Evolutionary conservation across 148 eudicot species (phyloP), one percentile per base, ranked within the genome.

Genomic region (Persicaria maculosa): DNA sequence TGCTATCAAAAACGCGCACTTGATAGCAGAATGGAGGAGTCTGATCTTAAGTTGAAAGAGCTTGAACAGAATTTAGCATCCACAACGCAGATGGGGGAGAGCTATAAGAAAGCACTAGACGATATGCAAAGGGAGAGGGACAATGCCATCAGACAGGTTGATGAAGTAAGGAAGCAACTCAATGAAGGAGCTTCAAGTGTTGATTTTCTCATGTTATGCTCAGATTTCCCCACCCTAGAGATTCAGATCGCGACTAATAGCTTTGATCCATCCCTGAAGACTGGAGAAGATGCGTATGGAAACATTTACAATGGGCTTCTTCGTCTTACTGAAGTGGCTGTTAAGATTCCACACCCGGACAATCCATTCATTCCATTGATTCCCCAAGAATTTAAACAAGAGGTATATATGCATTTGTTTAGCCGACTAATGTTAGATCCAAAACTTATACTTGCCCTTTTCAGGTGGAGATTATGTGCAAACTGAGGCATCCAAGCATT

Each of bases 261-360:
- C 68, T 92, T 92, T 72, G 84, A 89, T 76, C 81, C 74, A 58
- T 85, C 86, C 50, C 77, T 84, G 82, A 92, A 87, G 84, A 87
- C 90, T 44, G 91, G 92, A 59, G 93, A 92, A 86, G 96, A 95
- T 52, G 92, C 92, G 47, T 88, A 88, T 78, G 97, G 92, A 20
- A 86, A 70, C 80, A 85, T 88, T 54, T 95, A 86, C 73, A 82
- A 69, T 82, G 96, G 91, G 46, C n/a, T 76, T 25, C 79, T 95
- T 44, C 85, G 85, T 50, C 87, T 92, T 80, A 31, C 40, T 31
- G 81, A 84, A 83, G 96, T 90, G 54, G 96, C 96, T 72, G 81
- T 92, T 77, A 92, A 90, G 81, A 76, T 87, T 78, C 86, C 81
- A 48, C 81, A 86, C 68, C 81, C 91, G 12, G 46, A 82, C 72